phyloP scores from a whole-genome alignment of 306 rosid genomes.

The Gynostemma pentaphyllum region DNA sequence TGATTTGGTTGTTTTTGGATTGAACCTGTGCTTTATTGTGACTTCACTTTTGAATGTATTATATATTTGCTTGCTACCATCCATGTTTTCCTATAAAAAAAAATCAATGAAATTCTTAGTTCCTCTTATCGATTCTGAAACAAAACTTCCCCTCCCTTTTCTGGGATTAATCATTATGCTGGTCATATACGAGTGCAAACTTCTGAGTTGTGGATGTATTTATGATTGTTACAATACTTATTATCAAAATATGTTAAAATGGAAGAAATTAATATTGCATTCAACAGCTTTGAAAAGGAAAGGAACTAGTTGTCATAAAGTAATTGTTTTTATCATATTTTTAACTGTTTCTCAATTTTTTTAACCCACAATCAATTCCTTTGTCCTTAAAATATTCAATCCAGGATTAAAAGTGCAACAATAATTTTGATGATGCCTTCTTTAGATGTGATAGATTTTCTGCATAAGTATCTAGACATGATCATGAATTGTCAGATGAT shows the following conservation, averaged over 20 bases:
- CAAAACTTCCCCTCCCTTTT: neutral
- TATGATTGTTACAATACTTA: too few relatives aligned
- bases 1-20: neutral
- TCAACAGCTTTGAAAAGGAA: neutral
- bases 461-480: too few relatives aligned
- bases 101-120: neutral
- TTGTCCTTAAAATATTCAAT: neutral
- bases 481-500: neutral
- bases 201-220: too few relatives aligned
- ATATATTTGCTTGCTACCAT: neutral
- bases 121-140: neutral
- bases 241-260: neutral
- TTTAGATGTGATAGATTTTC: too few relatives aligned
- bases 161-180: neutral
- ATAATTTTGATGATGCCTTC: neutral
- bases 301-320: neutral
- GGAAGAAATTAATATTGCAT: neutral
- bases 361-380: neutral
- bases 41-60: neutral
- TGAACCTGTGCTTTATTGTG: neutral
- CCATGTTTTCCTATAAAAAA: too few relatives aligned
- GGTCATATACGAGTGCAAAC: neutral
- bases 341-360: neutral
- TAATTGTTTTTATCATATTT: neutral
- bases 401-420: neutral